Percentiles rank a stretch among this genome's conserved stretches.
Conservation (phyloP, 129 eudicot species). For the Centrapalus pauciflorus region DNA sequence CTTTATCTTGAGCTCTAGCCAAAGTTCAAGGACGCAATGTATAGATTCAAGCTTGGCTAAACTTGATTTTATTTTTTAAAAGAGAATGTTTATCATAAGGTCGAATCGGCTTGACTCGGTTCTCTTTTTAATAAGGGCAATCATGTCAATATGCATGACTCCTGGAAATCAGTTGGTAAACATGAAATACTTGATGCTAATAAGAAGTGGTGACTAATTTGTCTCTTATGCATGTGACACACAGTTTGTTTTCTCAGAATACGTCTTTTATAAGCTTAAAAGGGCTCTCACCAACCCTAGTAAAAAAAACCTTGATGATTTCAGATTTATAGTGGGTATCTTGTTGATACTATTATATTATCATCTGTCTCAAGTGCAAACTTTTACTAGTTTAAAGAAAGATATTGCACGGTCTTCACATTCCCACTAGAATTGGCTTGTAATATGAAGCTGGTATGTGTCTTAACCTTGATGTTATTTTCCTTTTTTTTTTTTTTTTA, state of each 20-base stretch:
- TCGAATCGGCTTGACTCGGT: no score
- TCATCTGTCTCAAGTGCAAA: background rate
- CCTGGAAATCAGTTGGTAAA: background rate
- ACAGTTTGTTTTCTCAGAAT: background rate
- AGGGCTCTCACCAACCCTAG: background rate
- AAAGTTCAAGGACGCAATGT: no score
- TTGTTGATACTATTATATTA: background rate
- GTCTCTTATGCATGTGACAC: background rate
- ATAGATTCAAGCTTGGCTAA: no score
- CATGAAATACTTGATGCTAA: background rate
- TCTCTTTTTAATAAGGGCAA: no score
- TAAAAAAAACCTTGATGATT: background rate
- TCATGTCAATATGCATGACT: background rate
- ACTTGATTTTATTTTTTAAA: no score
- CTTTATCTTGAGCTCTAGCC: no score
- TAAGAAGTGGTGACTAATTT: background rate
- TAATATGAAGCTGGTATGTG: background rate
- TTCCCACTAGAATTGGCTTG: background rate
- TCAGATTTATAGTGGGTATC: background rate
- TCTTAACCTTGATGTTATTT: background rate
- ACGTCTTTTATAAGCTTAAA: background rate
- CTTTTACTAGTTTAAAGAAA: background rate
- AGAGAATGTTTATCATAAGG: no score
- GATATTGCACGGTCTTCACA: background rate
- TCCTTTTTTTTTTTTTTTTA: no score